phyloP scores from a whole-genome alignment of 2,329 filamentous ascomycete genomes.

The Ceratocystis smalleyi region DNA sequence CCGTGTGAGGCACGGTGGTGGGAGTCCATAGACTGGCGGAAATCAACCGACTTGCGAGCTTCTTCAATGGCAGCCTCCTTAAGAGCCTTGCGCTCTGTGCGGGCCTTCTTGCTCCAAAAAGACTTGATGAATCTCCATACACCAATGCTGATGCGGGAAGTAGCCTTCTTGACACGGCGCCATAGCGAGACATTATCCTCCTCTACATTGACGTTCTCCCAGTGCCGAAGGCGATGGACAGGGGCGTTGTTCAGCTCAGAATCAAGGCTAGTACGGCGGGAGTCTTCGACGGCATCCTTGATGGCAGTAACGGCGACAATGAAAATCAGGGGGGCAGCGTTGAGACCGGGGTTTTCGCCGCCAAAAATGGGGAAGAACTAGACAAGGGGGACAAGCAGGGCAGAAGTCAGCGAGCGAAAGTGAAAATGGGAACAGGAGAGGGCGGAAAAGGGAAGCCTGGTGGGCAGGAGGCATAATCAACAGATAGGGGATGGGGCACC shows the following conservation, averaged over 20 bases:
- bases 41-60: constrained; percentile 42
- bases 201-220: constrained; percentile 83
- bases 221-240: constrained; percentile 75
- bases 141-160: constrained; percentile 42
- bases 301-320: constrained; percentile 78
- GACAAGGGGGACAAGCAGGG: constrained; percentile 12
- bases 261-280: constrained; percentile 76
- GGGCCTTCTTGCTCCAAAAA: constrained; percentile 37
- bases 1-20: constrained; percentile 38
- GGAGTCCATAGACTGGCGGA: constrained; percentile 29
- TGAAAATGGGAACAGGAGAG: neutral
- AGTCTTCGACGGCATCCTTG: constrained; percentile 94
- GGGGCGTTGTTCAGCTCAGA: constrained; percentile 92
- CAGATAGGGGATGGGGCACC: neutral
- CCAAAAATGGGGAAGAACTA: constrained; percentile 97
- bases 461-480: neutral
- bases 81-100: constrained; percentile 33
- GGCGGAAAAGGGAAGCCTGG: too few species aligned
- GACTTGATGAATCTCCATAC: constrained; percentile 35
- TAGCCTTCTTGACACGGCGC: constrained; percentile 84
- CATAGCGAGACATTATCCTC: constrained; percentile 74
- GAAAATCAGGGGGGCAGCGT: constrained; percentile 80
- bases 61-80: constrained; percentile 33
- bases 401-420: constrained; percentile 6
- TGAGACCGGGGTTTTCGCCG: constrained; percentile 74